Conservation (phyloP, 1,139 yeast genomes). For the Scheffersomyces titani region DNA sequence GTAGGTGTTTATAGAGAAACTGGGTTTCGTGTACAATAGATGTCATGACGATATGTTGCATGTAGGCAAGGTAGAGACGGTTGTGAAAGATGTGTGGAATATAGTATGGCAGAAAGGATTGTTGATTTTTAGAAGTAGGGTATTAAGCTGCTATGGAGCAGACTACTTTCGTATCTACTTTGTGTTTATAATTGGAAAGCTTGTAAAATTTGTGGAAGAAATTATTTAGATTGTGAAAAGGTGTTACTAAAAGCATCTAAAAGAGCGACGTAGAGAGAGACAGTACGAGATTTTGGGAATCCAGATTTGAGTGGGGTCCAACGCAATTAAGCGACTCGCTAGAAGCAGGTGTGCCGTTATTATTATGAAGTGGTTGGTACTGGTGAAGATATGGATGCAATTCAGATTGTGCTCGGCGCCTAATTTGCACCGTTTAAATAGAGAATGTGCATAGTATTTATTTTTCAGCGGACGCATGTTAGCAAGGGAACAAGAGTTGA, state of each 20-base stretch:
- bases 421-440: not conserved
- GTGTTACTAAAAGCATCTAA: too few relatives aligned
- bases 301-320: not conserved
- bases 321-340: not conserved
- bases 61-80: too few relatives aligned
- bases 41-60: not conserved
- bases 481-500: not conserved
- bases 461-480: not conserved
- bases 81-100: too few relatives aligned
- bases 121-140: too few relatives aligned
- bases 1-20: not conserved
- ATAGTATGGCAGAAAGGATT: too few relatives aligned
- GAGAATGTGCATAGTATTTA: not conserved
- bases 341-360: not conserved
- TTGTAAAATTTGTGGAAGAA: too few relatives aligned
- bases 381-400: not conserved
- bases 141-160: too few relatives aligned
- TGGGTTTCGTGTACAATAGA: constrained; percentile 8
- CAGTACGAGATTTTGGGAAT: not conserved
- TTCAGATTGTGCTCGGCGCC: not conserved
- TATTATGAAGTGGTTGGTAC: not conserved
- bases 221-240: not conserved
- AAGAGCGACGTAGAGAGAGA: not conserved
- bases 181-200: too few relatives aligned
- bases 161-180: too few relatives aligned